Evolutionary conservation across 192 early-diverging fungal species (phyloP).

Genomic region (Umbelopsis sp.): DNA sequence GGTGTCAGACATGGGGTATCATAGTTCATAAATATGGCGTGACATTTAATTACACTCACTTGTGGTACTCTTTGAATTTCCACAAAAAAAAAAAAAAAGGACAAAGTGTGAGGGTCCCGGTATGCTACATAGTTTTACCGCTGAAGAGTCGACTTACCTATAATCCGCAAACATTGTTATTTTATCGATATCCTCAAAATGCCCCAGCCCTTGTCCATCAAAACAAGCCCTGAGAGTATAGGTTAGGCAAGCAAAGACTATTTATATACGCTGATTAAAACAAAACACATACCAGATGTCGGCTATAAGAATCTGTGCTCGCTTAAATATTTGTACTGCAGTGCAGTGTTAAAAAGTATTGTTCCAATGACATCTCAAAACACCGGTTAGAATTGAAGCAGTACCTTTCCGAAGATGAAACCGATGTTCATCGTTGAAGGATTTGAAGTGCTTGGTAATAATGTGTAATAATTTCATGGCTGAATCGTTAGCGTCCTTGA

Average conservation of each 20-base stretch:
- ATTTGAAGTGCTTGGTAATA: slow-evolving; percentile 60
- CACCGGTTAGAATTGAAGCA: neutral
- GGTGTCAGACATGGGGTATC: neutral
- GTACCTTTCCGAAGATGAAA: slow-evolving; percentile 60
- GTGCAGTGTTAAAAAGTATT: slow-evolving; percentile 1
- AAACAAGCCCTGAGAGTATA: slow-evolving; percentile 69
- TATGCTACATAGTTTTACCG: neutral
- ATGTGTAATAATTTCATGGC: slow-evolving; percentile 57
- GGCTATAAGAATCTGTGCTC: slow-evolving; percentile 84
- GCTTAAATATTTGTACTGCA: slow-evolving; percentile 70
- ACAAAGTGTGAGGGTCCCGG: neutral
- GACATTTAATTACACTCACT: neutral
- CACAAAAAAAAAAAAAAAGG: neutral
- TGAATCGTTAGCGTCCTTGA: slow-evolving; percentile 52
- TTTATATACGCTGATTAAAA: neutral
- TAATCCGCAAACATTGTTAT: slow-evolving; percentile 95
- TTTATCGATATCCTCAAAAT: slow-evolving; percentile 72
- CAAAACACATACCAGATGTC: slow-evolving; percentile 63
- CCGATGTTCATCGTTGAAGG: slow-evolving; percentile 66
- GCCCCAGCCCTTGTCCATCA: slow-evolving; percentile 61
- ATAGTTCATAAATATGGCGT: neutral
- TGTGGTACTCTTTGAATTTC: slow-evolving; percentile 31
- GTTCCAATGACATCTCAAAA: too few species aligned
- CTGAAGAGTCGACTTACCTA: slow-evolving; percentile 32
- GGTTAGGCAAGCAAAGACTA: neutral